Percentiles rank a stretch among this genome's conserved stretches.
phyloP scores from a whole-genome alignment of 768 basidiomycete species.

The Hericium coralloides region DNA sequence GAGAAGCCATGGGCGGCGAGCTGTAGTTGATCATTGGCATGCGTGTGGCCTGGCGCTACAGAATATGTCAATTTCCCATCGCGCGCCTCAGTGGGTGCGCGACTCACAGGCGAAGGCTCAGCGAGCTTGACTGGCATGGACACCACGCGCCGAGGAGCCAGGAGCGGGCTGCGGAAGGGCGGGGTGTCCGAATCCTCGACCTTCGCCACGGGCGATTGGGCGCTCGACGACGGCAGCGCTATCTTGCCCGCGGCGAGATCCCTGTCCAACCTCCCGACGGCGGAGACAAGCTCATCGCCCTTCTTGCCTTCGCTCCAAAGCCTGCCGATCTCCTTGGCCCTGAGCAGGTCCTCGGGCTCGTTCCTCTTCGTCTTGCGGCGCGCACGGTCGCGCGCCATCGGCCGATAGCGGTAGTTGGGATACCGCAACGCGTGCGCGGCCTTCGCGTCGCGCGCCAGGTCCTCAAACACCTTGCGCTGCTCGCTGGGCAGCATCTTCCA shows the following conservation, averaged over 20 bases:
- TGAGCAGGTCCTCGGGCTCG: conserved; percentile 6
- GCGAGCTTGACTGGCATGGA: too few relatives aligned
- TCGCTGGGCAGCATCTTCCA: conserved; percentile 16
- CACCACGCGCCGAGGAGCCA: neutral
- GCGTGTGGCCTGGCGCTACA: too few relatives aligned
- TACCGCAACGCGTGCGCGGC: conserved; percentile 15
- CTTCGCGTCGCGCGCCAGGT: conserved; percentile 14
- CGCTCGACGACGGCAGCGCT: neutral
- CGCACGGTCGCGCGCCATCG: conserved; percentile 3
- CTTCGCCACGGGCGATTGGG: neutral
- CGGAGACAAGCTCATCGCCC: conserved; percentile 2
- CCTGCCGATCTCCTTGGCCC: conserved; percentile 7
- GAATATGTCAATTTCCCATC: too few relatives aligned
- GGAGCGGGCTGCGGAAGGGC: neutral
- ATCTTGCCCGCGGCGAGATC: neutral
- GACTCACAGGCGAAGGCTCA: too few relatives aligned
- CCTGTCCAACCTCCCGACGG: conserved; percentile 3
- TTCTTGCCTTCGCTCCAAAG: conserved; percentile 5
- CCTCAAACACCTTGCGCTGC: conserved; percentile 14
- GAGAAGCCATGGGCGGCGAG: neutral
- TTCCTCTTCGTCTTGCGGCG: conserved; percentile 9
- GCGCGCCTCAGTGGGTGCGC: too few relatives aligned
- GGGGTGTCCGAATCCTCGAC: neutral
- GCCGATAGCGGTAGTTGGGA: conserved; percentile 17
- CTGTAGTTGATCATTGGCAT: too few relatives aligned